Percentiles rank a stretch among this genome's conserved stretches.
These are phyloP conservation scores for Aphanocladium album DNA, from an alignment of 2,329 filamentous ascomycete species.

Conservation along the genomic window DNA sequence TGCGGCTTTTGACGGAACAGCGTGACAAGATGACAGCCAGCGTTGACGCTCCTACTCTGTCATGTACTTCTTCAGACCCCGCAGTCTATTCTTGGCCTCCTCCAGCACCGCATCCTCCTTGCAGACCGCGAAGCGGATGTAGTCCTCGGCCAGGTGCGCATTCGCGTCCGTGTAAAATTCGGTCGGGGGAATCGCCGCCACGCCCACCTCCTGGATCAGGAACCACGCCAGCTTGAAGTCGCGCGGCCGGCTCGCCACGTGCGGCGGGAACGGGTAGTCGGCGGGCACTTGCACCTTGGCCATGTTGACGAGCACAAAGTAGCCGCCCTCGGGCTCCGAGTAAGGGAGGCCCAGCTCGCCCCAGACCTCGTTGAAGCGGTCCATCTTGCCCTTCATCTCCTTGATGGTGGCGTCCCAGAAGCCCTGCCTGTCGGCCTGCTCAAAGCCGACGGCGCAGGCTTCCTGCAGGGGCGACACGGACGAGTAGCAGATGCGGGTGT, in stretches of 20 bases:
- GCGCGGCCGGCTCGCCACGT: constrained; percentile 78
- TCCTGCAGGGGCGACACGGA: constrained; percentile 92
- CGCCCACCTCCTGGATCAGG: constrained; percentile 90
- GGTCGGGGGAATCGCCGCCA: constrained; percentile 92
- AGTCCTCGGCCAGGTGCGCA: constrained; percentile 82
- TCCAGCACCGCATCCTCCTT: constrained; percentile 86
- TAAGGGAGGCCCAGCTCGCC: constrained; percentile 72
- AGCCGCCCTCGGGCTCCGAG: constrained; percentile 91
- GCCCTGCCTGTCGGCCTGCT: constrained; percentile 74
- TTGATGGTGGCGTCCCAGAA: constrained; percentile 83
- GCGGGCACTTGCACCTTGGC: constrained; percentile 76
- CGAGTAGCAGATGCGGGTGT: constrained; percentile 94
- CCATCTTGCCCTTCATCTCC: constrained; percentile 88
- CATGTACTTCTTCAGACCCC: constrained; percentile 70
- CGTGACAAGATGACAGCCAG: no score
- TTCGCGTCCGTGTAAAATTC: constrained; percentile 92
- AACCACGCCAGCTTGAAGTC: constrained; percentile 98
- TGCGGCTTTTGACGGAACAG: no score
- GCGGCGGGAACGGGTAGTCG: constrained; percentile 81
- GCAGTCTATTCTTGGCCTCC: constrained; percentile 68
- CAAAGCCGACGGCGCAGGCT: constrained; percentile 88
- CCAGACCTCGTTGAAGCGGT: constrained; percentile 78
- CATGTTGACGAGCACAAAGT: constrained; percentile 96
- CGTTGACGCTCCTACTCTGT: constrained; percentile 17
- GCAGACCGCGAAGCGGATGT: constrained; percentile 91